phyloP scores from a whole-genome alignment of 805 yeast species.

The Saturnispora sekii region DNA sequence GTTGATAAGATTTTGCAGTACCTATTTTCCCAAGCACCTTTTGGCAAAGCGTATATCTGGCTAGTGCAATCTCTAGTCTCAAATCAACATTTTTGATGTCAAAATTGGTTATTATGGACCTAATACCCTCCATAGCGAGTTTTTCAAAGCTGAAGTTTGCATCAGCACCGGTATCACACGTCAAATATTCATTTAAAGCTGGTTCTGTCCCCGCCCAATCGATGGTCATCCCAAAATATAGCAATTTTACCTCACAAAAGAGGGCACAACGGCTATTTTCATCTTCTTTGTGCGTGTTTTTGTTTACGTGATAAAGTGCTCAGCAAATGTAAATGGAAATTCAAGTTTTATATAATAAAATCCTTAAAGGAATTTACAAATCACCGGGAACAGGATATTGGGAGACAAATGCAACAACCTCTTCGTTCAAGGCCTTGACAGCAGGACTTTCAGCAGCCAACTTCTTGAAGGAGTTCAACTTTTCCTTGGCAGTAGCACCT shows the following conservation, averaged over 20 bases:
- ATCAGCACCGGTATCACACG: too few relatives aligned
- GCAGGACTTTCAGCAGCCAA: conserved; percentile 56
- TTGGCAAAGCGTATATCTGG: background rate
- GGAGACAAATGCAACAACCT: conserved; percentile 64
- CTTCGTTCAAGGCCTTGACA: conserved; percentile 51
- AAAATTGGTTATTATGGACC: background rate
- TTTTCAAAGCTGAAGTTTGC: background rate
- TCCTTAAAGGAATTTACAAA: conserved; percentile 18
- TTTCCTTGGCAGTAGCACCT: conserved; percentile 48
- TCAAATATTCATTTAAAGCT: too few relatives aligned
- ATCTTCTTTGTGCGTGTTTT: background rate
- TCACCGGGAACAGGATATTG: conserved; percentile 88
- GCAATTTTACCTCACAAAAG: too few relatives aligned
- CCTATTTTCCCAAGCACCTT: background rate
- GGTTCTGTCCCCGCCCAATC: too few relatives aligned
- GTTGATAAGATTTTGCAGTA: background rate
- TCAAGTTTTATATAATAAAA: background rate
- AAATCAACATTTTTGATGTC: too few relatives aligned
- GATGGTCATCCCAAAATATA: too few relatives aligned
- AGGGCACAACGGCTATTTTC: background rate
- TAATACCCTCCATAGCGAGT: conserved; percentile 1
- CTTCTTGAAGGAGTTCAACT: conserved; percentile 60
- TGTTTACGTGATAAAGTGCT: too few relatives aligned
- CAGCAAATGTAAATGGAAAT: background rate
- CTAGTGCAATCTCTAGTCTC: background rate